Evolutionary conservation across 257 asterid species (phyloP), one percentile per base, ranked within the genome.

Genomic region (Voacanga thouarsii): DNA sequence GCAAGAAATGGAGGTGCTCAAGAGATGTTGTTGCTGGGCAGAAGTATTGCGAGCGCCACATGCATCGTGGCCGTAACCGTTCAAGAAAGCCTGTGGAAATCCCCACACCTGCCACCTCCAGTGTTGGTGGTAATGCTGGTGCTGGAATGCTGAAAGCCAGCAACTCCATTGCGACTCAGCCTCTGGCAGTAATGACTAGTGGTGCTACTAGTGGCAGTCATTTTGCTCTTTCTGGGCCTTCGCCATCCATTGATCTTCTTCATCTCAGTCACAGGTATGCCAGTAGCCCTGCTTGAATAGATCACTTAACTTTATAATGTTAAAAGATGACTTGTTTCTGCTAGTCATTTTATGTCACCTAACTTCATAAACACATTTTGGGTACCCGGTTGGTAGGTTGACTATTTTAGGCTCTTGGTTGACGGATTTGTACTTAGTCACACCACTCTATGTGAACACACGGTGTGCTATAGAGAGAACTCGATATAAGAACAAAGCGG

Each of bases 31-130:
- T 93, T 86, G 85, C 88, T 64, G 97, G 92, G 33, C 94, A 89
- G 75, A 95, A 95, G 78, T 95, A 95, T 86, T 93, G 99, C 56
- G 99, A 92, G 81, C 97, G 96, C 82, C 99, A 95, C 82, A 80
- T 95, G 85, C 97, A 95, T 82, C 92, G 99, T 5, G 99, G 99
- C 70, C 84, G 90, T 39, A 93, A 90, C 86, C 99, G 99, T 95
- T 95, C 99, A 95, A 95, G 99, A 95, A 95, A 94, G 99, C 96
- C 94, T 88, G 99, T 91, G 99, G 99, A 94, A 92, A 81, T 15
- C 82, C 88, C 97, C 93, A 89, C 94, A 67, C 74, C 91, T 73
- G 19, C 80, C 81, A 2, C 84, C 75, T 12, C 37, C 30, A 63
- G 61, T 5, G 15, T 53, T 19, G 78, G 55, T 57, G 47, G 30